Conservation (phyloP, 2,329 filamentous ascomycete species). For the Chalara sp. region DNA sequence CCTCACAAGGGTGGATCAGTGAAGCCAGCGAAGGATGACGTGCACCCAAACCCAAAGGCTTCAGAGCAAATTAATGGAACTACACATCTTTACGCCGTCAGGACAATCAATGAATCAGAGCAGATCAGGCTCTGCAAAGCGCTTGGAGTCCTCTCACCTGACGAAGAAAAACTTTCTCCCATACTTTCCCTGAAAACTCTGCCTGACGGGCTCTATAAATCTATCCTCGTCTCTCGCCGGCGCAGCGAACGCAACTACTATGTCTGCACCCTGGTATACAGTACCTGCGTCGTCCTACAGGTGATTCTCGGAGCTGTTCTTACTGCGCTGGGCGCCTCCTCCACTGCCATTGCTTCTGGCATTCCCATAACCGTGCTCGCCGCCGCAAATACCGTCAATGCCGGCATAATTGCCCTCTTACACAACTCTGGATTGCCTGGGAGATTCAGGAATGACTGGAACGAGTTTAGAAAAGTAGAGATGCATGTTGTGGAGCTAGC, state of each 20-base stretch:
- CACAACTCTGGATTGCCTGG: conserved; percentile 17
- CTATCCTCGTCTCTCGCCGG: conserved; percentile 11
- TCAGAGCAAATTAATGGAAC: too few relatives aligned
- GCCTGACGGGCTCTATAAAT: conserved; percentile 17
- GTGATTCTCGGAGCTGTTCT: conserved; percentile 19
- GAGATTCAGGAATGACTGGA: conserved; percentile 14
- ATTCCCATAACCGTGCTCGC: conserved; percentile 17
- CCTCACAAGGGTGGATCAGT: too few relatives aligned
- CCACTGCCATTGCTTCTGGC: neutral
- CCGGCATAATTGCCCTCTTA: conserved; percentile 13
- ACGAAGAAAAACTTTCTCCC: neutral
- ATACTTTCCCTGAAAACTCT: neutral
- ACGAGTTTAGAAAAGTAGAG: conserved; percentile 15
- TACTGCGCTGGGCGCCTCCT: conserved; percentile 15
- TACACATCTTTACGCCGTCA: neutral
- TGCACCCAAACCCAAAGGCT: too few relatives aligned
- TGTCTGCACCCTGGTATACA: conserved; percentile 14
- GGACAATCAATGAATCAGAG: neutral
- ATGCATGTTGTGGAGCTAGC: conserved; percentile 9
- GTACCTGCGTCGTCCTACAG: conserved; percentile 14
- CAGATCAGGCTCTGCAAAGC: neutral
- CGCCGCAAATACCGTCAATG: conserved; percentile 15
- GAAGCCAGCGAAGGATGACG: too few relatives aligned
- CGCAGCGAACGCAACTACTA: conserved; percentile 12
- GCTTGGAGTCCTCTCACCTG: neutral